A percentile compares a stretch with the other conserved stretches of the same genome.
Evolutionary conservation across 768 basidiomycete genomes (phyloP).

Genomic region (Lentinus brumalis): DNA sequence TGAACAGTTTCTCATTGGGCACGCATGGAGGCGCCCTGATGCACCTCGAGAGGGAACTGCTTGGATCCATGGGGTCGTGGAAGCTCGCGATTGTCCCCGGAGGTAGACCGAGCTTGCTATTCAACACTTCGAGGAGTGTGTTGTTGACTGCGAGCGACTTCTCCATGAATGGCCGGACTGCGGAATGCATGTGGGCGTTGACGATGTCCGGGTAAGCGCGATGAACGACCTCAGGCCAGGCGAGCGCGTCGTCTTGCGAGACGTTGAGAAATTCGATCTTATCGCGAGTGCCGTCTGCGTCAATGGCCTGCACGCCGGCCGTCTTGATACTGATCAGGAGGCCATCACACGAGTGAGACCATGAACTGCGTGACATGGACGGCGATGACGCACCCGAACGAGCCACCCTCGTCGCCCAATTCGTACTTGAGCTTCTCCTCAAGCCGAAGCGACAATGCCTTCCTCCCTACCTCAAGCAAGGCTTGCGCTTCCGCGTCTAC

Average conservation of each 20-base stretch:
- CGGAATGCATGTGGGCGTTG: slow-evolving; percentile 30
- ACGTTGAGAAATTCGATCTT: slow-evolving; percentile 39
- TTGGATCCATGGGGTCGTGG: slow-evolving; percentile 31
- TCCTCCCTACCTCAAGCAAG: slow-evolving; percentile 46
- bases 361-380: too few relatives aligned
- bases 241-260: slow-evolving; percentile 38
- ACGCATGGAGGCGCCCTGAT: slow-evolving; percentile 34
- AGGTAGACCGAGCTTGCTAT: slow-evolving; percentile 35
- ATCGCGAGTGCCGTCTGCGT: slow-evolving; percentile 35
- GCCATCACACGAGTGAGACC: background rate
- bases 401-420: slow-evolving; percentile 42
- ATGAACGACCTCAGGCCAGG: slow-evolving; percentile 32
- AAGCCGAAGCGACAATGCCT: slow-evolving; percentile 41
- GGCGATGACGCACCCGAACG: slow-evolving; percentile 36
- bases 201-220: slow-evolving; percentile 36
- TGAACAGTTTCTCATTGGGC: slow-evolving; percentile 27
- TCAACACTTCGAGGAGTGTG: slow-evolving; percentile 33
- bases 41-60: slow-evolving; percentile 34
- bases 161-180: slow-evolving; percentile 30
- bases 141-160: slow-evolving; percentile 33
- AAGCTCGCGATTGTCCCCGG: slow-evolving; percentile 28
- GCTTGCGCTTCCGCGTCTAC: slow-evolving; percentile 36
- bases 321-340: slow-evolving; percentile 30
- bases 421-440: slow-evolving; percentile 47
- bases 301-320: slow-evolving; percentile 34